These are phyloP conservation scores for Phragmites australis DNA, from an alignment of 176 grass and related monocot genomes.

Conservation along the genomic window DNA sequence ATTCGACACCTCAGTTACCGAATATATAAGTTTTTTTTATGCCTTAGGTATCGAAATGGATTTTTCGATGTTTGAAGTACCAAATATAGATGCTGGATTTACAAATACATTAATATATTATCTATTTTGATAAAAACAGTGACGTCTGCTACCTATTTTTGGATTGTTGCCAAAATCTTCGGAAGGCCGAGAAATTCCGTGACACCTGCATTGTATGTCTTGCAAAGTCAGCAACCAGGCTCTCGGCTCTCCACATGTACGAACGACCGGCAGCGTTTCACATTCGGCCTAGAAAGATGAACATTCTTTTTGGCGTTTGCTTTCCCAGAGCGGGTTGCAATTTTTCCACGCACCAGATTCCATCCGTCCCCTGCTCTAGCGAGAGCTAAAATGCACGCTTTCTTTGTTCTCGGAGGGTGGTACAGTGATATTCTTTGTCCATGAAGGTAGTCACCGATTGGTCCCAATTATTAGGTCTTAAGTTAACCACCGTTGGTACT, in stretches of 20 bases:
- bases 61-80: no score
- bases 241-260: constrained; percentile 17
- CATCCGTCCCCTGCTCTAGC: background rate
- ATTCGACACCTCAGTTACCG: no score
- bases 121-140: no score
- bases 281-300: constrained; percentile 31
- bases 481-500: no score
- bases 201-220: constrained; percentile 29
- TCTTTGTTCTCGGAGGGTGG: background rate
- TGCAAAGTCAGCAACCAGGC: constrained; percentile 31
- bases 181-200: constrained; percentile 40
- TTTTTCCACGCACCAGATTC: background rate
- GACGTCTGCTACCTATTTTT: no score
- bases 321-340: constrained; percentile 34
- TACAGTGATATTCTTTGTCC: background rate
- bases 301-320: constrained; percentile 36
- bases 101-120: no score
- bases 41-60: no score
- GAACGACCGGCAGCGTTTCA: constrained; percentile 1
- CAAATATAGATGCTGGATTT: no score
- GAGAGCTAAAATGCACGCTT: background rate
- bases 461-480: background rate
- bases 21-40: no score
- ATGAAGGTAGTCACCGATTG: background rate
- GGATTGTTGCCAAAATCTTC: no score